Percentiles rank a stretch among this genome's conserved stretches.
Evolutionary conservation across 805 yeast genomes (phyloP).

Genomic region (Spathaspora arborariae): DNA sequence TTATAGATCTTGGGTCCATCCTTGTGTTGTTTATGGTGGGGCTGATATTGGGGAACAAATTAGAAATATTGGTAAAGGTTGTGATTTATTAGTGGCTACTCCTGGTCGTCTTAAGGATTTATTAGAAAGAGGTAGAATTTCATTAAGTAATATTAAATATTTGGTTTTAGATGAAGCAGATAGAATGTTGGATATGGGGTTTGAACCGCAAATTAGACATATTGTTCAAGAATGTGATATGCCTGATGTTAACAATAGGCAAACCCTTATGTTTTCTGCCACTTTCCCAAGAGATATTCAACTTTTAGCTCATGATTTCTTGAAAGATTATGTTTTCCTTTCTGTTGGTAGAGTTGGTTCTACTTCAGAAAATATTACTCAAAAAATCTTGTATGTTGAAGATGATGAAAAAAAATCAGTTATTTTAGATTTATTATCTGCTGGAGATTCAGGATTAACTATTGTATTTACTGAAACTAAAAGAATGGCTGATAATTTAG

Average conservation of each 20-base stretch:
- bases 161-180: constrained; percentile 98
- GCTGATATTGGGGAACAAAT: constrained; percentile 87
- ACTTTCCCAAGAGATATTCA: constrained; percentile 99
- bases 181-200: constrained; percentile 99
- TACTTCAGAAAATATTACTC: constrained; percentile 97
- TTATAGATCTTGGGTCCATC: constrained; percentile 97
- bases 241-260: constrained; percentile 90
- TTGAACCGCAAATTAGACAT: constrained; percentile 98
- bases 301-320: constrained; percentile 94
- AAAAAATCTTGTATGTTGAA: constrained; percentile 88
- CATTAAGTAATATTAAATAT: constrained; percentile 85
- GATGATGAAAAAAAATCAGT: constrained; percentile 88
- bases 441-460: constrained; percentile 80
- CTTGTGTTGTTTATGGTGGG: constrained; percentile 98
- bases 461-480: constrained; percentile 96
- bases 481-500: constrained; percentile 95
- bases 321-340: constrained; percentile 91
- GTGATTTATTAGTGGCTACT: constrained; percentile 95
- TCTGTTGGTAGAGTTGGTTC: constrained; percentile 99
- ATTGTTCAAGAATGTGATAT: constrained; percentile 97
- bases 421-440: constrained; percentile 76
- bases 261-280: constrained; percentile 97
- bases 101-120: constrained; percentile 98
- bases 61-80: constrained; percentile 85
- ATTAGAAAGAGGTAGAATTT: constrained; percentile 90